A percentile compares a stretch with the other conserved stretches of the same genome.
Conservation (phyloP, 345 rosid genomes). For the Syzygium aromaticum region DNA sequence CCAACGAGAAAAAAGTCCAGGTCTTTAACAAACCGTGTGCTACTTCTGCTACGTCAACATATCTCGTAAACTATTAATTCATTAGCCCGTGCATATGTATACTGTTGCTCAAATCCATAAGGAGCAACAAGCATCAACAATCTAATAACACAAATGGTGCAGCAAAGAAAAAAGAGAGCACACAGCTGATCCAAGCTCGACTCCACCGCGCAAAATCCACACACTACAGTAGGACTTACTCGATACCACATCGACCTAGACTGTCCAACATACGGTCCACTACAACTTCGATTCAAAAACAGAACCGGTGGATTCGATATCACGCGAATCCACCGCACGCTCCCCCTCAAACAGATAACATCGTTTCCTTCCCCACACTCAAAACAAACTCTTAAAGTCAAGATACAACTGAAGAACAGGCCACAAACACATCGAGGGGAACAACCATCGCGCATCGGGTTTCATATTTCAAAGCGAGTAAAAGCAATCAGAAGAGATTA, state of each 20-base stretch:
- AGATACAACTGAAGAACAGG: neutral
- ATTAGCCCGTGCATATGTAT: neutral
- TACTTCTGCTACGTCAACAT: too few relatives aligned
- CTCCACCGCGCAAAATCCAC: neutral
- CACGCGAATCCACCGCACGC: neutral
- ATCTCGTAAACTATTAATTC: neutral
- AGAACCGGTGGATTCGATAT: neutral
- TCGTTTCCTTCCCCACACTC: neutral
- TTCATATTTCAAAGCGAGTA: accelerated
- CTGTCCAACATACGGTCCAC: neutral
- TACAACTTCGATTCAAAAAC: neutral
- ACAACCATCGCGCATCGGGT: neutral
- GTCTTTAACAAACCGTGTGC: neutral
- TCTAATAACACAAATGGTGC: neutral
- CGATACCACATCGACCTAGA: neutral
- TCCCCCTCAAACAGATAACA: neutral
- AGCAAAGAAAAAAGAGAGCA: neutral
- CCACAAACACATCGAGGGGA: neutral
- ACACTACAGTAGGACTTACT: neutral
- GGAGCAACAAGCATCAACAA: neutral
- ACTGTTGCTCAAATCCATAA: neutral
- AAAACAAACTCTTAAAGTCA: neutral
- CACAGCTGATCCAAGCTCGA: too few relatives aligned
- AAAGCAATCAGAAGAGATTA: neutral
- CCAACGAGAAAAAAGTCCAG: too few relatives aligned